Base-by-base conservation (phyloP, 1,139 yeast species). In the Sugiyamaella pinicola region DNA sequence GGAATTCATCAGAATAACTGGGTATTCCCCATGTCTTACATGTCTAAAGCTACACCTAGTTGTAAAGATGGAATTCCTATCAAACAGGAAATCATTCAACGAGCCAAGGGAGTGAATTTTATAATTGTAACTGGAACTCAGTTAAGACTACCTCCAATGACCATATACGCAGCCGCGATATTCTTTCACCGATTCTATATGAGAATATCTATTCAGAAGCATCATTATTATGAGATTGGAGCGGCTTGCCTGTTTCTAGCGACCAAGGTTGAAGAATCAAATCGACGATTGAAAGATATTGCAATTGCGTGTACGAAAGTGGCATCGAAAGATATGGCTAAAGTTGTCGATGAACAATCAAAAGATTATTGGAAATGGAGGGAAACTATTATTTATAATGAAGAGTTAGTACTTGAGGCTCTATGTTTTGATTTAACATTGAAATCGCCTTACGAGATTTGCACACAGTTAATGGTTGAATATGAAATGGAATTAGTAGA, bases 341-440 rank as follows among this genome's bases (percentile, higher is more conserved):
- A 71, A 39, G 64, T 65, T 4, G 70, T 77, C 5, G 79, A 75
- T 57, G 81, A 77, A 58, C 76, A 75, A 49, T 70, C 77, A 8
- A 73, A 74, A 55, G 78, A 78, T 13, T 77, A 72, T 58, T 75
- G 80, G 77, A 68, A 74, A 54, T 80, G 84, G 84, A 69, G 74
- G 43, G 80, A 76, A 56, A 65, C 70, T 4, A 69, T 80, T 24
- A 68, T 74, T 2, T 68, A 65, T 55, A 65, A 72, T 34, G 84
- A 80, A 57, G 82, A 78, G 55, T 54, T 72, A 29, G 59, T 80
- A 15, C 65, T 80, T 33, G 79, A 77, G 55, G 72, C 74, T 0
- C 60, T 78, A n/a, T 77, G 81, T 58, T 80, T 80, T 60, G 84
- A 80, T 57, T 70, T 80, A 50, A 68, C 70, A 1, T 67, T 77